Evolutionary conservation across 148 eudicot species (phyloP), one percentile per base, ranked within the genome.

Genomic region (Diospyros kaki): DNA sequence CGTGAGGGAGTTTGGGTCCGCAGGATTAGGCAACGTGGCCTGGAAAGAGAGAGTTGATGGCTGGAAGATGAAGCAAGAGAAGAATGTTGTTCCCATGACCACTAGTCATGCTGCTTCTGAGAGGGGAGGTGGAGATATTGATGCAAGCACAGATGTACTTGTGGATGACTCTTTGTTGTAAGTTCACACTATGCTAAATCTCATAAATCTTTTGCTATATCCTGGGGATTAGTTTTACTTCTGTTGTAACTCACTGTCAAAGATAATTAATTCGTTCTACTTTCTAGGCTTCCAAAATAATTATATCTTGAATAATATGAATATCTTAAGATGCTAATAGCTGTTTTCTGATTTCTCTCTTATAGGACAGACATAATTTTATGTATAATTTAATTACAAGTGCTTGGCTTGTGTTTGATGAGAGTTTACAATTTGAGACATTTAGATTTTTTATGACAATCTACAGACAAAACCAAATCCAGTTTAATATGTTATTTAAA

Each of bases 21-120:
- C 77, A 45, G 89, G 89, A 53, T 77, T 84, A 53, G 89, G 92
- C 40, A 88, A 82, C 70, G 87, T 88, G 66, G 92, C 92, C 17
- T 88, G 92, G 92, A 88, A 88, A 77, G 92, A 88, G 58, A 82
- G 89, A 81, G 87, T 88, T 82, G 89, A 88, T 78, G 86, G 85
- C 59, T 88, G 92, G 89, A 88, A 84, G 74, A 84, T 83, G 81
- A 86, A 84, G 80, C 92, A 89, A 72, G 88, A 82, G 4, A 85
- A 82, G 73, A 82, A 80, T 78, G 84, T 54, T 40, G 82, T 76
- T 77, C 90, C 87, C 68, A 82, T 83, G 85, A 85, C 89, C 70
- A 81, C 84, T 74, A 84, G 86, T 71, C 92, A 83, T 64, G 89
- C 92, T 65, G 86, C 90, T 74, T 89, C 94, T 38, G 95, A 90